phyloP scores from a whole-genome alignment of 345 rosid genomes.

The Citrus mangshanensis region DNA sequence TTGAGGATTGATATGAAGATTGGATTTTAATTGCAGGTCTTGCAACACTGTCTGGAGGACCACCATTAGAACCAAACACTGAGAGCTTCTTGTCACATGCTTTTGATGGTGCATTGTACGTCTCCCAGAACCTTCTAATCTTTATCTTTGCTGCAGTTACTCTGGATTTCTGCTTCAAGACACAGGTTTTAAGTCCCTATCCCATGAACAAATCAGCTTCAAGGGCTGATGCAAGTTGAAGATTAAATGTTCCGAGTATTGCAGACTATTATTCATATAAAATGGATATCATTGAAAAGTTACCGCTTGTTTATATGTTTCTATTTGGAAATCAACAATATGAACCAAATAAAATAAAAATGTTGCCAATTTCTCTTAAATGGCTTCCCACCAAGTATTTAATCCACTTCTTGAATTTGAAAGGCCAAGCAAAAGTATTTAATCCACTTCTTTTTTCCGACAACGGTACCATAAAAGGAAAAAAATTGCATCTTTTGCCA shows the following conservation, averaged over 20 bases:
- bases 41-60: slow-evolving; percentile 52
- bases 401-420: neutral
- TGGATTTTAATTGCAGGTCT: slow-evolving; percentile 50
- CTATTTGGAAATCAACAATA: neutral
- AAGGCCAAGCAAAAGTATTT: neutral
- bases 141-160: slow-evolving; percentile 53
- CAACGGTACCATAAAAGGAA: too few relatives aligned
- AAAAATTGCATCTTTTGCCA: neutral
- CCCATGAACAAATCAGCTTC: slow-evolving; percentile 32
- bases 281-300: neutral
- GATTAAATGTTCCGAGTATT: neutral
- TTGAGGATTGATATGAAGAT: neutral
- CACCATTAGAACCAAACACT: slow-evolving; percentile 51
- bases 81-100: slow-evolving; percentile 49
- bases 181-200: slow-evolving; percentile 47
- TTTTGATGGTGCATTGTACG: slow-evolving; percentile 36
- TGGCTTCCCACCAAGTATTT: too few relatives aligned
- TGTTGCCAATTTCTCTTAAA: neutral
- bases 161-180: slow-evolving; percentile 60
- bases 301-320: neutral
- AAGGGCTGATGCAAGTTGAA: slow-evolving; percentile 9
- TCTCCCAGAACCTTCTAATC: slow-evolving; percentile 46
- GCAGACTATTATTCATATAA: neutral
- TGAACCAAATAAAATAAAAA: neutral
- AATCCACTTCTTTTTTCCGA: neutral